Evolutionary conservation across 1,139 yeast species (phyloP), one percentile per base, ranked within the genome.

Genomic region (Debaryomyces nepalensis): DNA sequence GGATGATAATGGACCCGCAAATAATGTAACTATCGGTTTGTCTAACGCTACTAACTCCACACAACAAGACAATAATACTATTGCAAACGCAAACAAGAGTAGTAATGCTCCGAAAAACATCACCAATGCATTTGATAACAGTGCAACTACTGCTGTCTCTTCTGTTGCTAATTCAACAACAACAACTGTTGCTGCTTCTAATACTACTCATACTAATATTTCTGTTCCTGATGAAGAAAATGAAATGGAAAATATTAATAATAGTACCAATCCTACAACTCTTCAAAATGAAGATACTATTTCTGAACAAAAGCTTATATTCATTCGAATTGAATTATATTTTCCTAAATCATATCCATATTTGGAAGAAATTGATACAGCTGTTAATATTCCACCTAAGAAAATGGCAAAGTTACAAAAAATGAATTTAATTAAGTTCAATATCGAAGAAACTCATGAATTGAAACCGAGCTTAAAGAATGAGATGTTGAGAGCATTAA

Each of bases 371-470:
- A 57, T 75, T 0, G 84, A 88, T 2, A 33, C 44, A 7, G 41
- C 53, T 7, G 39, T 39, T 6, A 38, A 44, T 4, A 34, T 51
- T 5, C 47, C 57, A n/a, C 32, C 54, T 4, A 61, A 64, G 41
- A 55, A 53, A 35, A 41, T 55, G 9, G 50, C 43, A 3, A 58
- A 55, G 43, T 53, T 56, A 19, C 64, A 58, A 32, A 63, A 58
- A 34, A 54, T 53, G 8, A 59, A 61, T 38, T 44, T 52, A 23
- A 58, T 73, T 5, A 60, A 61, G n/a, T 86, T 87, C 51, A 71
- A 68, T 14, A 77, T 93, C 31, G 97, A 90, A 58, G 95, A 87
- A 48, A 87, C 87, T 27, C 83, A 83, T 42, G 91, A 87, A 34
- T 58, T 90, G 20, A 65, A 76, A 0, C 56, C 70, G 0, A 73